A percentile compares a stretch with the other conserved stretches of the same genome.
These are phyloP conservation scores for Alnus glutinosa DNA, from an alignment of 306 rosid species.

Conservation along the genomic window DNA sequence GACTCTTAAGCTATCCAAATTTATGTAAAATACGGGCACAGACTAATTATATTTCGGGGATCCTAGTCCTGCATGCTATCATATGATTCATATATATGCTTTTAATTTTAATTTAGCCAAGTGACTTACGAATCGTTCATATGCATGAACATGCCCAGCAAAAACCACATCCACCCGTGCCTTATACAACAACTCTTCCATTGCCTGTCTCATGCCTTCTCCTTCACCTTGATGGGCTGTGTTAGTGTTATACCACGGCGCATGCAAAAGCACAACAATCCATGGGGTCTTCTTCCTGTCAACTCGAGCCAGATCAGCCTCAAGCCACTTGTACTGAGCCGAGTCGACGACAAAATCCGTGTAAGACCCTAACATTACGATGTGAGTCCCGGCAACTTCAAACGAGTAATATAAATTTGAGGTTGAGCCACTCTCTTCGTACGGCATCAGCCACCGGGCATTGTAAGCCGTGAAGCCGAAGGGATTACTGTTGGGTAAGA, in stretches of 20 bases:
- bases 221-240: slow-evolving; percentile 83
- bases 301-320: slow-evolving; percentile 44
- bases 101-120: too few species aligned
- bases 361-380: slow-evolving; percentile 74
- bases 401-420: slow-evolving; percentile 76
- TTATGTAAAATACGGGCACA: too few species aligned
- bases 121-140: slow-evolving; percentile 70
- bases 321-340: slow-evolving; percentile 59
- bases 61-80: too few species aligned
- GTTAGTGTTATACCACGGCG: slow-evolving; percentile 81
- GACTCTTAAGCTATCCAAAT: too few species aligned
- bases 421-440: slow-evolving; percentile 50
- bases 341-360: slow-evolving; percentile 43
- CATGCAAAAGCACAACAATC: slow-evolving; percentile 62
- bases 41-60: too few species aligned
- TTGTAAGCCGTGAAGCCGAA: slow-evolving; percentile 54
- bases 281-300: slow-evolving; percentile 60
- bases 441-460: slow-evolving; percentile 72
- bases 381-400: slow-evolving; percentile 44
- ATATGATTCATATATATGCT: too few species aligned
- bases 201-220: slow-evolving; percentile 61
- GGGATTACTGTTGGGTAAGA: slow-evolving; percentile 39
- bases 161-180: slow-evolving; percentile 67
- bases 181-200: slow-evolving; percentile 58
- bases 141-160: slow-evolving; percentile 84